These are phyloP conservation scores for Cercophora samala DNA, from an alignment of 495 filamentous ascomycete species.

Conservation along the genomic window DNA sequence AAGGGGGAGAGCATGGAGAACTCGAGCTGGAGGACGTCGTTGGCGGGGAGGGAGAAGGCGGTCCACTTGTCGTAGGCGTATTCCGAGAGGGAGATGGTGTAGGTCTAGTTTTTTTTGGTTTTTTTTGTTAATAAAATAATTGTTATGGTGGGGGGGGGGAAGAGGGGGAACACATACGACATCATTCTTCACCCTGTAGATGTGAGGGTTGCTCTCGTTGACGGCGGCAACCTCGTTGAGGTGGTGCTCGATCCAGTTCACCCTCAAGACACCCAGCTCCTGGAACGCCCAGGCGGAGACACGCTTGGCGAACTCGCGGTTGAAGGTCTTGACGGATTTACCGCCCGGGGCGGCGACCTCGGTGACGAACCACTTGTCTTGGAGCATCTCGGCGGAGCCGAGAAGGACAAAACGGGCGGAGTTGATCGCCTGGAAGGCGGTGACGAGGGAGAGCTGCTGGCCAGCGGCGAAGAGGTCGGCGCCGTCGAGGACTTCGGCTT, in stretches of 20 bases:
- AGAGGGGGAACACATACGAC: slow-evolving; percentile 61
- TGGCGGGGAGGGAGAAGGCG: slow-evolving; percentile 65
- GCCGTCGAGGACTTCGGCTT: slow-evolving; percentile 55
- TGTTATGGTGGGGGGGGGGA: neutral
- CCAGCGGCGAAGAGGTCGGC: slow-evolving; percentile 77
- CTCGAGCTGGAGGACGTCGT: slow-evolving; percentile 83
- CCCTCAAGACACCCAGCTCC: slow-evolving; percentile 84
- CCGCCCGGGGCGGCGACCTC: slow-evolving; percentile 61
- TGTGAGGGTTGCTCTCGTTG: slow-evolving; percentile 69
- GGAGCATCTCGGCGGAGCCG: slow-evolving; percentile 80
- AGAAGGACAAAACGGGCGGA: slow-evolving; percentile 86
- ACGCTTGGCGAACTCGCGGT: slow-evolving; percentile 80
- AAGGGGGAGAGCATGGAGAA: slow-evolving; percentile 98
- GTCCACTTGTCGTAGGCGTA: slow-evolving; percentile 65
- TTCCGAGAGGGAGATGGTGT: slow-evolving; percentile 83
- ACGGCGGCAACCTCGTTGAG: slow-evolving; percentile 54
- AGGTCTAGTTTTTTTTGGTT: slow-evolving; percentile 63
- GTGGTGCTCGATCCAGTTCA: slow-evolving; percentile 78
- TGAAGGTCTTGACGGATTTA: slow-evolving; percentile 58
- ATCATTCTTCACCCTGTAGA: slow-evolving; percentile 96
- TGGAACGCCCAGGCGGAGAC: slow-evolving; percentile 89
- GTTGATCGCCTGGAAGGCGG: slow-evolving; percentile 85
- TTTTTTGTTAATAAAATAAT: too few relatives aligned
- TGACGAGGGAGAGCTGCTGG: slow-evolving; percentile 74
- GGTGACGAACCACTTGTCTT: slow-evolving; percentile 86